phyloP scores from a whole-genome alignment of 192 early-diverging fungal species.

The Mortierella hygrophila region DNA sequence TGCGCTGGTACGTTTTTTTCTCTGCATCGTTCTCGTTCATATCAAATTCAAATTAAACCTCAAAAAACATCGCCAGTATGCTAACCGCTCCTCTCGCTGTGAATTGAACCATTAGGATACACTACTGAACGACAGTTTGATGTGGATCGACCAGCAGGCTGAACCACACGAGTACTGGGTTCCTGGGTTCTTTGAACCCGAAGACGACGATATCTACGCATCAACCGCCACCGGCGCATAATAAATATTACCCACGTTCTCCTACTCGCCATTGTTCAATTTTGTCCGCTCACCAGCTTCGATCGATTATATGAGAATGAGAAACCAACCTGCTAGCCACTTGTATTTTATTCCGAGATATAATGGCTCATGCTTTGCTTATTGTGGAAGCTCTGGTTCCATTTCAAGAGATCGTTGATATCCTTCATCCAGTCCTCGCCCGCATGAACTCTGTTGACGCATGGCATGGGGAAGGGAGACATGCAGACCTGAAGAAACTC shows the following conservation, averaged over 20 bases:
- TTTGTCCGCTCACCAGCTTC: too few relatives aligned
- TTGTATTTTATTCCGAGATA: slow-evolving; percentile 42
- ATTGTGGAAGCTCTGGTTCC: slow-evolving; percentile 83
- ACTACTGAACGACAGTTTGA: slow-evolving; percentile 78
- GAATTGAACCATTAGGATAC: slow-evolving; percentile 62
- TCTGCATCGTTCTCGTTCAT: neutral
- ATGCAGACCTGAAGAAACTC: slow-evolving; percentile 75
- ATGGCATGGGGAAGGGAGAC: slow-evolving; percentile 84
- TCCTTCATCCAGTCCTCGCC: slow-evolving; percentile 84
- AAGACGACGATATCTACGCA: slow-evolving; percentile 50
- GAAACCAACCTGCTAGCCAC: too few relatives aligned
- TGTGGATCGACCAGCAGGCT: slow-evolving; percentile 79
- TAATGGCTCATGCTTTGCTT: slow-evolving; percentile 58
- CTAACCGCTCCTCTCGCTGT: slow-evolving; percentile 6
- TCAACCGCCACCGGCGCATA: neutral
- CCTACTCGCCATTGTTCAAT: too few relatives aligned
- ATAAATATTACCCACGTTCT: neutral
- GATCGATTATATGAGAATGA: too few relatives aligned
- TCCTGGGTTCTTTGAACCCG: slow-evolving; percentile 67
- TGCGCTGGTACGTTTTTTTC: slow-evolving; percentile 64
- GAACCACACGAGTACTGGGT: slow-evolving; percentile 69
- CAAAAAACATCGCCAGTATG: neutral
- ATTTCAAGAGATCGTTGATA: slow-evolving; percentile 89
- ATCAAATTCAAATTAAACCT: too few relatives aligned
- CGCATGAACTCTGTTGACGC: slow-evolving; percentile 74